These are phyloP conservation scores for Suillus plorans DNA, from an alignment of 768 basidiomycete genomes.

Conservation along the genomic window DNA sequence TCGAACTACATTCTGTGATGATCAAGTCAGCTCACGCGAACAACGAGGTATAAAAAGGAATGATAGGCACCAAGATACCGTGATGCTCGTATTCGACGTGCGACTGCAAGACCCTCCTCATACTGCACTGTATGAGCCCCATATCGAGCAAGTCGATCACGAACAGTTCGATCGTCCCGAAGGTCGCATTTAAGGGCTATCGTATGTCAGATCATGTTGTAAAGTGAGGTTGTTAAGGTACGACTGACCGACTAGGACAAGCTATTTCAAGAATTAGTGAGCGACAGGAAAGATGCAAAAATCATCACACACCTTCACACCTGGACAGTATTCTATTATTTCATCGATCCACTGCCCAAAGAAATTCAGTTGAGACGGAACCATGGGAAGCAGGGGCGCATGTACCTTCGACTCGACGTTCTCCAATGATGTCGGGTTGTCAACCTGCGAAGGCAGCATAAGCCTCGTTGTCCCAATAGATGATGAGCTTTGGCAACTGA, in stretches of 20 bases:
- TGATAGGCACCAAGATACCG: conserved; percentile 81
- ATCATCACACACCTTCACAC: conserved; percentile 72
- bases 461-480: neutral
- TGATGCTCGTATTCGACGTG: conserved; percentile 87
- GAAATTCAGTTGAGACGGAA: neutral
- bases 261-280: conserved; percentile 38
- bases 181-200: conserved; percentile 95
- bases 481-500: conserved; percentile 33
- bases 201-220: neutral
- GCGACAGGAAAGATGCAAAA: conserved; percentile 8
- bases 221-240: neutral
- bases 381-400: neutral
- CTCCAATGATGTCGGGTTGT: conserved; percentile 92
- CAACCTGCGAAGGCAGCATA: conserved; percentile 52
- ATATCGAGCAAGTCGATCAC: conserved; percentile 71
- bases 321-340: conserved; percentile 89
- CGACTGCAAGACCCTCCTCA: conserved; percentile 87
- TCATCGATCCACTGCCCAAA: conserved; percentile 84
- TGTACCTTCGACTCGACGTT: conserved; percentile 91
- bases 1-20: conserved; percentile 87
- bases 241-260: conserved; percentile 83
- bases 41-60: neutral
- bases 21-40: neutral
- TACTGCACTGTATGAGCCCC: conserved; percentile 80
- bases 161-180: conserved; percentile 74